Evolutionary conservation across 2,329 filamentous ascomycete genomes (phyloP), one percentile per base, ranked within the genome.

Genomic region (Fusarium fujikuroi): DNA sequence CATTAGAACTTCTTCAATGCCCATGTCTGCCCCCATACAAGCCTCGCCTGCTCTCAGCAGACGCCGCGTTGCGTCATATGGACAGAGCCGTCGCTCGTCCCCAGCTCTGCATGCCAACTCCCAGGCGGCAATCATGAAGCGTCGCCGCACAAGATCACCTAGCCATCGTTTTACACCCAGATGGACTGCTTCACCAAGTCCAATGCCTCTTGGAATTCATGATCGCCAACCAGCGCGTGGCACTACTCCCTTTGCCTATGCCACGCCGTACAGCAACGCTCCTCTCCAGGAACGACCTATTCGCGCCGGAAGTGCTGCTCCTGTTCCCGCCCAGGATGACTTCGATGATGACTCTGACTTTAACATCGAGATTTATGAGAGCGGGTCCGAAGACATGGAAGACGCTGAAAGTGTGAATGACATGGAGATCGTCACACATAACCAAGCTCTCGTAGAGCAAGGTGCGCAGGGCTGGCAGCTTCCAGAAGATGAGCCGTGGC

Each of bases 231-330:
- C 77, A 65, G 76, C 79, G 60, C 81, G 86, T 37, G 80, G 80
- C 19, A 85, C 84, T 18, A 90, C 87, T 1, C 92, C 91, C 0
- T 90, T 90, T 72, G 91, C 90, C n/a, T 95, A 95, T 76, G 92
- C 92, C 6, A 95, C 93, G 1, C 93, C 93, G 1, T 87, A 92
- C 78, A 94, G 92, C 76, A 91, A 90, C 69, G 88, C 85, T 7
- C 85, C 89, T 2, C 79, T 82, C 14, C 80, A 84, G 18, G 86
- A 87, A 60, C 82, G 83, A 21, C 71, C 71, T 9, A 47, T 76
- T 5, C 76, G 80, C 19, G 75, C 76, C 47, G 76, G 78, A 39
- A 82, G 81, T 50, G 68, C 76, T 19, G 73, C 76, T 11, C 79
- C 76, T 7, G 78, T 75, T 18, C 76, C 71, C 21, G 66, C 73